Evolutionary conservation across 1,284 basidiomycete species (phyloP).

Genomic region (Sporisorium exsertum): DNA sequence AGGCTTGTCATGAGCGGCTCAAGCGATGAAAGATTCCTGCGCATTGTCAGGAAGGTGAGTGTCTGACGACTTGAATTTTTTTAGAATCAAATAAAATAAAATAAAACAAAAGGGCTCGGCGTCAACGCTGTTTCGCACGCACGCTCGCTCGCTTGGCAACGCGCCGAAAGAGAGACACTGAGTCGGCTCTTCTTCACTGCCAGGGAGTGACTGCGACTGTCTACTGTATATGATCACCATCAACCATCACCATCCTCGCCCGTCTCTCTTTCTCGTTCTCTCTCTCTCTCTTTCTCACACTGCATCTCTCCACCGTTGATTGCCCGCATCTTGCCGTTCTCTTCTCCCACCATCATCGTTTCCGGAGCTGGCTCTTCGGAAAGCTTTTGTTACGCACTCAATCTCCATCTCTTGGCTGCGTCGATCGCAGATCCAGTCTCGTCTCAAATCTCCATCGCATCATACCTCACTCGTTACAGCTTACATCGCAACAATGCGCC

Average conservation of each 20-base stretch:
- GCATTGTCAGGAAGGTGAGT: neutral
- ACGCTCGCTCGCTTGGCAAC: conserved; percentile 4
- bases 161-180: conserved; percentile 2
- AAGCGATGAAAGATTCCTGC: neutral
- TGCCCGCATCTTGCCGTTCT: neutral
- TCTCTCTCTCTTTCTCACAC: neutral
- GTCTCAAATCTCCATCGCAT: neutral
- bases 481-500: conserved; percentile 10
- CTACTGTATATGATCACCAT: no score
- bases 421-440: neutral
- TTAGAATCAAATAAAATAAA: no score
- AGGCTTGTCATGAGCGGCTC: neutral
- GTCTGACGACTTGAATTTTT: no score
- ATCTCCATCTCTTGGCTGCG: neutral
- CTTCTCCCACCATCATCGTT: neutral
- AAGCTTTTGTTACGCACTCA: neutral
- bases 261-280: neutral
- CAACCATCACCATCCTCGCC: conserved; percentile 4
- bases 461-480: neutral
- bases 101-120: neutral
- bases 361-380: conserved; percentile 33
- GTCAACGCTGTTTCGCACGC: conserved; percentile 1
- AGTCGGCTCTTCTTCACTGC: neutral
- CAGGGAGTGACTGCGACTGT: neutral
- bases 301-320: neutral